Conservation (phyloP, 208 protist genomes). For the Crithidia brevicula region DNA sequence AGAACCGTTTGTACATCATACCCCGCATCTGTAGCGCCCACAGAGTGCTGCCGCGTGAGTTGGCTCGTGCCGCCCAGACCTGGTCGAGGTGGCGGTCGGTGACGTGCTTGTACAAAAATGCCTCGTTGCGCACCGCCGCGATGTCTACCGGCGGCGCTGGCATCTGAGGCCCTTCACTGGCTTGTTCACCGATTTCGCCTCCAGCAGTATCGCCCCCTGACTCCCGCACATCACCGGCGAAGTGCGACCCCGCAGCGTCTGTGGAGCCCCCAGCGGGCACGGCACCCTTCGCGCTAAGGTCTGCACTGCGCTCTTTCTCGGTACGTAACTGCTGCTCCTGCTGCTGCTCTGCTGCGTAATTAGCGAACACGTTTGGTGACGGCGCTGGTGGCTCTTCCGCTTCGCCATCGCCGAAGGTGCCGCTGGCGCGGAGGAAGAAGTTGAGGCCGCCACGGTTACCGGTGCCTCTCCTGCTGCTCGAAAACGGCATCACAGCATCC, state of each 20-base stretch:
- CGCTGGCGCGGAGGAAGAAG: conserved; percentile 1
- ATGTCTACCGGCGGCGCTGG: background rate
- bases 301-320: no score
- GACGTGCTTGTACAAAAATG: conserved; percentile 19
- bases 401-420: conserved; percentile 1
- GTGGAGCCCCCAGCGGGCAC: no score
- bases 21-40: conserved; percentile 46
- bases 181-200: no score
- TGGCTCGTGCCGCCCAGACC: conserved; percentile 21
- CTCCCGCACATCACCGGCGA: no score
- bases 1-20: conserved; percentile 66
- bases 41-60: background rate
- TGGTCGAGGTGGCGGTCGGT: conserved; percentile 22
- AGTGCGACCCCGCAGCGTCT: no score
- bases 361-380: background rate
- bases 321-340: background rate
- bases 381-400: background rate
- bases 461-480: background rate
- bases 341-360: background rate
- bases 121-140: conserved; percentile 8
- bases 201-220: no score
- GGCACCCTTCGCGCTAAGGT: no score
- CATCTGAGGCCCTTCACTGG: no score
- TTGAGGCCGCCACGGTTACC: background rate
- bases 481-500: background rate